phyloP scores from a whole-genome alignment of 1,139 yeast species.

The Wickerhamomyces sp. region DNA sequence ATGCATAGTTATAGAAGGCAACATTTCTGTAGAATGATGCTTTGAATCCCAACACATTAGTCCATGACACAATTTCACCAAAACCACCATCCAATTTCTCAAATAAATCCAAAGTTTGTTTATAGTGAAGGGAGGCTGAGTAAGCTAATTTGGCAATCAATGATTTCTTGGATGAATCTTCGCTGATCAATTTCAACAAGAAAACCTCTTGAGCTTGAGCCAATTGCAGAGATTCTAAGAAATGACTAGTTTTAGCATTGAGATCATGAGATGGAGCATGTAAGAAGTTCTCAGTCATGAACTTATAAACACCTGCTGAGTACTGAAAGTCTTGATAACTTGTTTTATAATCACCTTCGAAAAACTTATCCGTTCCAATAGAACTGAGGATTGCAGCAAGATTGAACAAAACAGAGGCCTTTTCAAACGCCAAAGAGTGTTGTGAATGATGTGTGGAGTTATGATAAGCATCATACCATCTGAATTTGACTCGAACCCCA shows the following conservation, averaged over 20 bases:
- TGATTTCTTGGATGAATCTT: conserved; percentile 46
- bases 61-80: conserved; percentile 41
- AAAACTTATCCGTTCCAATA: conserved; percentile 36
- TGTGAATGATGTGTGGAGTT: conserved; percentile 51
- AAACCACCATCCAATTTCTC: conserved; percentile 38
- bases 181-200: conserved; percentile 54
- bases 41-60: conserved; percentile 37
- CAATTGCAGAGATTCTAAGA: conserved; percentile 59
- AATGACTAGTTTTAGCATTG: conserved; percentile 61
- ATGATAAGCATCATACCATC: conserved; percentile 77
- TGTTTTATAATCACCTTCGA: conserved; percentile 49
- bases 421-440: conserved; percentile 77
- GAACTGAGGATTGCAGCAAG: conserved; percentile 54
- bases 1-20: conserved; percentile 35
- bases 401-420: conserved; percentile 79
- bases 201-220: conserved; percentile 92
- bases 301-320: conserved; percentile 75
- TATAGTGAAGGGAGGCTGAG: conserved; percentile 54
- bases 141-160: conserved; percentile 69
- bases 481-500: conserved; percentile 57
- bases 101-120: conserved; percentile 43
- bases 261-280: conserved; percentile 88
- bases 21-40: conserved; percentile 42
- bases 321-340: conserved; percentile 63
- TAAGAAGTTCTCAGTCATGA: conserved; percentile 72